A percentile compares a stretch with the other conserved stretches of the same genome.
Evolutionary conservation across 1,139 yeast species (phyloP).

Genomic region (Hemisphaericaspora subhashii): DNA sequence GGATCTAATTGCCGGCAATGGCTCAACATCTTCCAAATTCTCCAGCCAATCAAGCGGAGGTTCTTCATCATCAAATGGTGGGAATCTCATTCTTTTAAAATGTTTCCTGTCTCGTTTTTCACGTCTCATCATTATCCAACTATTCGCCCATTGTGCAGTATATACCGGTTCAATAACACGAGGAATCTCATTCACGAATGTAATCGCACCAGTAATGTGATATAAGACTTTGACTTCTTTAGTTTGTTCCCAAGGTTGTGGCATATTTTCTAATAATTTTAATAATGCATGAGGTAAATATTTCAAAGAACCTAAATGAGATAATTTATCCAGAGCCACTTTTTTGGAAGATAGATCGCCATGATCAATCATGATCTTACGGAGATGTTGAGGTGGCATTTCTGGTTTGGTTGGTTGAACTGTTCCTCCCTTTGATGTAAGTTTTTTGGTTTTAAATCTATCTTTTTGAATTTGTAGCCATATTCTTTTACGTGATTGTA

Average conservation of each 20-base stretch:
- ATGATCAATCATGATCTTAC: conserved; percentile 82
- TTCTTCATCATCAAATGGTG: conserved; percentile 97
- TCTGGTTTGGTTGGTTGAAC: conserved; percentile 68
- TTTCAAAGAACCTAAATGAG: conserved; percentile 88
- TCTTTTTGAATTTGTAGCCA: conserved; percentile 71
- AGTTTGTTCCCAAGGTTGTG: conserved; percentile 95
- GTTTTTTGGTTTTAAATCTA: conserved; percentile 40
- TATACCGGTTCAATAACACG: conserved; percentile 90
- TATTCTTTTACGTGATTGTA: conserved; percentile 49
- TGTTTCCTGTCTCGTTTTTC: conserved; percentile 90
- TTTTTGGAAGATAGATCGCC: conserved; percentile 81
- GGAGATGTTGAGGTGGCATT: conserved; percentile 92
- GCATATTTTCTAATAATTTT: conserved; percentile 92
- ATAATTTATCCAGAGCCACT: conserved; percentile 83
- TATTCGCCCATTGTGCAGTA: conserved; percentile 92
- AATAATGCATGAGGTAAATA: conserved; percentile 94
- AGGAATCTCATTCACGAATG: conserved; percentile 91
- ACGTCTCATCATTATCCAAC: conserved; percentile 90
- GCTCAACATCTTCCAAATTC: conserved; percentile 70
- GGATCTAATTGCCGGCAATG: conserved; percentile 65
- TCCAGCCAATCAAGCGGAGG: conserved; percentile 86
- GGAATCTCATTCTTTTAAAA: conserved; percentile 88
- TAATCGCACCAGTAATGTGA: conserved; percentile 91
- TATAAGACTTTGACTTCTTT: conserved; percentile 87
- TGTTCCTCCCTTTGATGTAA: conserved; percentile 30